phyloP scores from a whole-genome alignment of 108 stramenopile species.

The Epithemia pelagica region DNA sequence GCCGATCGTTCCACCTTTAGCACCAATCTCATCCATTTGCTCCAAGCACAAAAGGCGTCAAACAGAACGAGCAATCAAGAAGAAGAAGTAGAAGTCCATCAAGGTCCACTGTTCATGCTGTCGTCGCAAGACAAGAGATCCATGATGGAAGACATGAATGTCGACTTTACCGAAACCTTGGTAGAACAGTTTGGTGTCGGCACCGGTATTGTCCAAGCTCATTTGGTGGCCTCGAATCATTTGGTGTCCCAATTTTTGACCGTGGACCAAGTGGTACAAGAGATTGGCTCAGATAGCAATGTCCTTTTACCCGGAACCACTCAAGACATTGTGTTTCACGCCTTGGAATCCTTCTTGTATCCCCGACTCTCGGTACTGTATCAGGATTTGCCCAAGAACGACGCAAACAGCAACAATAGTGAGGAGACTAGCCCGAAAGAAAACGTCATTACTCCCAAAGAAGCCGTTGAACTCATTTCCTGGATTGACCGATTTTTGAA shows the following conservation, averaged over 20 bases:
- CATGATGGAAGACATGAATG: background rate
- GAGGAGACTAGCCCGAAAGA: background rate
- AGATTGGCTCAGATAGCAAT: background rate
- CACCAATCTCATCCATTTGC: background rate
- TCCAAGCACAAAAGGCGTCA: too few relatives aligned
- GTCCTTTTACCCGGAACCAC: background rate
- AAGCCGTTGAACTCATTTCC: background rate
- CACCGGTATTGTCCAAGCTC: background rate
- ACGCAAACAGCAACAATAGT: background rate
- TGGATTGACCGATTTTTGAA: background rate
- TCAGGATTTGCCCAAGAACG: background rate
- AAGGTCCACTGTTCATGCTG: background rate
- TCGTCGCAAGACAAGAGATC: background rate
- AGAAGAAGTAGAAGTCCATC: too few relatives aligned
- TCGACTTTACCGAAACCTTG: background rate
- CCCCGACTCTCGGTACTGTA: background rate
- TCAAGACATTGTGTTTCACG: background rate
- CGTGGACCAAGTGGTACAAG: background rate
- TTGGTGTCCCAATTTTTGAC: background rate
- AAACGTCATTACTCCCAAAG: background rate
- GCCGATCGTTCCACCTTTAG: background rate
- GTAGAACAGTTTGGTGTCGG: background rate
- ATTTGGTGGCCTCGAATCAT: slow-evolving; percentile 3
- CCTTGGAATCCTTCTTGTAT: slow-evolving; percentile 2
- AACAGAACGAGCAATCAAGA: background rate